Evolutionary conservation across 2,329 filamentous ascomycete species (phyloP), one percentile per base, ranked within the genome.

Genomic region (Aspergillus floridensis): DNA sequence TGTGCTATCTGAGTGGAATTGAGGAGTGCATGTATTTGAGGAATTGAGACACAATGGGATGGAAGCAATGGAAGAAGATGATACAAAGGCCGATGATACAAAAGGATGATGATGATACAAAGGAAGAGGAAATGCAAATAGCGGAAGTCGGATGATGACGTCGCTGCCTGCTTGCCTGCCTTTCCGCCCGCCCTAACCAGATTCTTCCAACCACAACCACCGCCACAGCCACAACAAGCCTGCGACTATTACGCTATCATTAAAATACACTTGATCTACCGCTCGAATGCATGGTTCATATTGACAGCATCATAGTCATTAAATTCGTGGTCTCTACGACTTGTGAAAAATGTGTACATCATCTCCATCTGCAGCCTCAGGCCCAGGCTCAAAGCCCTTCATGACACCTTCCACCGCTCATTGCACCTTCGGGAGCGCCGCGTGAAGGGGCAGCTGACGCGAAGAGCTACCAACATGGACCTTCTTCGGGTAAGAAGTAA

Each of bases 381-480:
- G 26, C 26, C 8, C 7, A 35, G 32, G 32, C 32, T 12, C 32
- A 16, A 35, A 35, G 32, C 32, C 32, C 32, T 35, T 35, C 32
- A 48, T 22, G 4, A 16, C 32, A 21, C 7, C 49, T 12, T n/a
- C 26, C n/a, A 44, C 41, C 10, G 32, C 22, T 52, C 59, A 74
- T 53, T 70, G 56, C 21, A 71, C 61, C 11, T 47, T 41, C 38
- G 74, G 73, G 57, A 81, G 61, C 14, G 69, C 66, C 19, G 74
- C 75, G 21, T 72, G 68, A 12, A 88, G 77, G 22, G 78, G 79
- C 64, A 88, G 72, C 58, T 82, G 86, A 66, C 85, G 79, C 59
- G 83, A 86, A 4, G 82, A 85, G 63, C 77, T 80, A 26, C 86
- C 86, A 5, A 88, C 85, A 63, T 83, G 84, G 46, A 86, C 80